A percentile compares a stretch with the other conserved stretches of the same genome.
Evolutionary conservation across 495 filamentous ascomycete species (phyloP).

Genomic region (Podospora didyma): DNA sequence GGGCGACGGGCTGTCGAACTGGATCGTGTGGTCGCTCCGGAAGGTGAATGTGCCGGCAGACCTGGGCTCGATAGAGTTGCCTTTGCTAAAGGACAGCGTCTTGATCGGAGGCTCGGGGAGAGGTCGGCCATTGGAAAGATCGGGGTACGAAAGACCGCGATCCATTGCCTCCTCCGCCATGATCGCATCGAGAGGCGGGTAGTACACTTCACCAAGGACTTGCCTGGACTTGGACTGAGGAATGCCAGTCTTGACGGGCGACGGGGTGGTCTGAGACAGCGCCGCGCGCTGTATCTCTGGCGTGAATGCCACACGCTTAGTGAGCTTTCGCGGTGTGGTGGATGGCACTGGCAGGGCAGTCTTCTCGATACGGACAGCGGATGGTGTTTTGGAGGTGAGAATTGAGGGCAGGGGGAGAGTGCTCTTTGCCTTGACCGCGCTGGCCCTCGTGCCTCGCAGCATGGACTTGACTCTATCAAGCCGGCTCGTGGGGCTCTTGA

Average conservation of each 20-base stretch:
- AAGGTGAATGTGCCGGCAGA: constrained; percentile 57
- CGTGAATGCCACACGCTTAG: constrained; percentile 46
- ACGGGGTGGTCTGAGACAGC: constrained; percentile 39
- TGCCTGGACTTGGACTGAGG: constrained; percentile 35
- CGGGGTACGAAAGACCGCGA: constrained; percentile 39
- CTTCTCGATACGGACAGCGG: constrained; percentile 37
- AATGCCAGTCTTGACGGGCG: constrained; percentile 45
- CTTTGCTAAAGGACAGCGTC: constrained; percentile 20
- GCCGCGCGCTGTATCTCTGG: constrained; percentile 37
- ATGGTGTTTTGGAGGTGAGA: constrained; percentile 40
- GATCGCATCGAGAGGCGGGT: constrained; percentile 31
- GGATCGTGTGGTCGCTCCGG: constrained; percentile 54
- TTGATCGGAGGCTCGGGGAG: constrained; percentile 27
- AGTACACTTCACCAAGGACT: constrained; percentile 29
- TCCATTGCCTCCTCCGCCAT: constrained; percentile 21
- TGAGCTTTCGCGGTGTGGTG: constrained; percentile 45
- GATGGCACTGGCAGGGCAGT: constrained; percentile 40
- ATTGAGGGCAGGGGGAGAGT: constrained; percentile 33
- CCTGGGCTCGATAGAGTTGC: constrained; percentile 25
- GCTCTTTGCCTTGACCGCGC: constrained; percentile 34
- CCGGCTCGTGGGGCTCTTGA: constrained; percentile 28
- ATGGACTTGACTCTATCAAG: constrained; percentile 47
- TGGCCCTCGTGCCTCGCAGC: constrained; percentile 37
- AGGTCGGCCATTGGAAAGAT: constrained; percentile 35
- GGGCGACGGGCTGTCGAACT: constrained; percentile 40